phyloP scores from a whole-genome alignment of 169 alveolate genomes.

The Plasmodium vivax region DNA sequence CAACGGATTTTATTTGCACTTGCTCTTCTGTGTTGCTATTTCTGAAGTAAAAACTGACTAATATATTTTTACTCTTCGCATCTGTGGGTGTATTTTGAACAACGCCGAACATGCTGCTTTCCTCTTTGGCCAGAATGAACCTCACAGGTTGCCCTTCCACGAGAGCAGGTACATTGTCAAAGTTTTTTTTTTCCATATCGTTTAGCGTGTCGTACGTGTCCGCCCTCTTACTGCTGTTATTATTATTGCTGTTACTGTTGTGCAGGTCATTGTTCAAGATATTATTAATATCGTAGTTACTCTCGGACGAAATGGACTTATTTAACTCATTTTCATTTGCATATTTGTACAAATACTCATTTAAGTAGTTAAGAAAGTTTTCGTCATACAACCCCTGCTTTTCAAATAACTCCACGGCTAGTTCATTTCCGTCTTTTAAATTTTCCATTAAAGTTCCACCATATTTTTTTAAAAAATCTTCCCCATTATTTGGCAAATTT shows the following conservation, averaged over 20 bases:
- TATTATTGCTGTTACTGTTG: slow-evolving; percentile 3
- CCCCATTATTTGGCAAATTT: slow-evolving; percentile 87
- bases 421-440: slow-evolving; percentile 88
- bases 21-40: slow-evolving; percentile 55
- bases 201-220: slow-evolving; percentile 20
- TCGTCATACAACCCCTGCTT: slow-evolving; percentile 86
- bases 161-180: background rate
- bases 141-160: slow-evolving; percentile 74
- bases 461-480: slow-evolving; percentile 83
- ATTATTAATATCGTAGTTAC: slow-evolving; percentile 32
- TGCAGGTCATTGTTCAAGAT: slow-evolving; percentile 5
- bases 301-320: slow-evolving; percentile 31
- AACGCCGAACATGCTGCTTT: slow-evolving; percentile 77
- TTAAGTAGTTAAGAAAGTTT: slow-evolving; percentile 81
- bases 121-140: slow-evolving; percentile 72
- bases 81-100: slow-evolving; percentile 73
- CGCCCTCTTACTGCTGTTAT: slow-evolving; percentile 15
- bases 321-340: slow-evolving; percentile 76
- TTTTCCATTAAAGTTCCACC: slow-evolving; percentile 90
- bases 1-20: slow-evolving; percentile 73
- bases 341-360: slow-evolving; percentile 73
- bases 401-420: slow-evolving; percentile 87
- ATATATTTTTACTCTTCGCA: slow-evolving; percentile 46
- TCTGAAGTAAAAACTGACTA: slow-evolving; percentile 48
- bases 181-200: slow-evolving; percentile 25